Evolutionary conservation across 768 basidiomycete genomes (phyloP), one percentile per base, ranked within the genome.

Genomic region (Trametopsis cervina): DNA sequence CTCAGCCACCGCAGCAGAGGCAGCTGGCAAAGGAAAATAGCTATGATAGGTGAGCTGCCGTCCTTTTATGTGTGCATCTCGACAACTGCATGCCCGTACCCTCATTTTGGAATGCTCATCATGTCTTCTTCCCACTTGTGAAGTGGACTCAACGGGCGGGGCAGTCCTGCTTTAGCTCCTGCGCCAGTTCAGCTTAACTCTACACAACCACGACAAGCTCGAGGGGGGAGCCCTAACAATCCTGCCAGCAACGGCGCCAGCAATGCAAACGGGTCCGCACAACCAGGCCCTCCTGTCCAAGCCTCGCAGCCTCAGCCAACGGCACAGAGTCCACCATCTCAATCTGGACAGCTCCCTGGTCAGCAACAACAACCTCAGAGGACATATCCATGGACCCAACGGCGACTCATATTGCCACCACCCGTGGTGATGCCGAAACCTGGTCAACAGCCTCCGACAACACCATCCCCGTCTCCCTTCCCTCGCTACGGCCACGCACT

Each of bases 401-500:
- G 84, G 11, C 80, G 84, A 5, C 77, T 93, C 46, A 62, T 68
- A 25, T 76, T 92, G 18, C 76, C 80, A 0, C 83, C 89, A 2
- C 86, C 87, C 0, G 68, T 78, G 11, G 64, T 78, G 17, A 68
- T 87, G 42, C 70, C 73, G 42, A 86, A 83, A 54, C 81, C 83
- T 11, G 83, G 79, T 39, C 67, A 78, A 44, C 73, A 71, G 0
- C 75, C 79, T n/a, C 76, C 85, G 7, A 78, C 77, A 0, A 69
- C 78, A 1, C 81, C 83, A 2, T 91, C 90, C 0, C 85, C 89
- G 0, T 83, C 85, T 1, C 95, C 95, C 0, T 98, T 98, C 66
- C 95, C 96, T 21, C 83, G 95, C 36, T 99, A 98, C 61, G 96
- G 95, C 21, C 90, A 96, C 61, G 85, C 94, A 11, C 78, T 97